These are phyloP conservation scores for Vanrija pseudolonga DNA, from an alignment of 1,284 basidiomycete species.

Conservation along the genomic window DNA sequence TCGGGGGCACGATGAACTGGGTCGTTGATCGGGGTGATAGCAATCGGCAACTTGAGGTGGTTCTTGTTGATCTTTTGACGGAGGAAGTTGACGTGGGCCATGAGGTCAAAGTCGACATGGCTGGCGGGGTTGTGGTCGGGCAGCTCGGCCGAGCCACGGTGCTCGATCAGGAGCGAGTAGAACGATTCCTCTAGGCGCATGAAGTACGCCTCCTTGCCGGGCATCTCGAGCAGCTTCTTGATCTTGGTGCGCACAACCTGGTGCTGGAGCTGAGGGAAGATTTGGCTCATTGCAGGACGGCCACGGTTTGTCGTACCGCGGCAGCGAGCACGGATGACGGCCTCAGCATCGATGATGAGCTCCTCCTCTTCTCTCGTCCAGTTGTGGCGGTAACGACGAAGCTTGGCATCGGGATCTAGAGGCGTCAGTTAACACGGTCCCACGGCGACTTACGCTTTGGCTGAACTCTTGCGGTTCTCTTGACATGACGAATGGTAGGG, in stretches of 20 bases:
- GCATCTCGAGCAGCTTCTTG: conserved; percentile 58
- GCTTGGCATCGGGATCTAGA: not conserved
- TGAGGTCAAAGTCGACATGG: conserved; percentile 68
- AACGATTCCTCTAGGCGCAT: conserved; percentile 75
- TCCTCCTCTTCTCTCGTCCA: conserved; percentile 86
- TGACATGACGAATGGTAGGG: not conserved
- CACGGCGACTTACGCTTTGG: conserved; percentile 1
- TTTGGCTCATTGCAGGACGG: conserved; percentile 52
- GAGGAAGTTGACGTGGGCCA: conserved; percentile 72
- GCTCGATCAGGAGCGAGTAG: conserved; percentile 68
- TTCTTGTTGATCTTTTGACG: conserved; percentile 77
- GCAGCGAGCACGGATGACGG: conserved; percentile 69
- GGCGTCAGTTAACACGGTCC: not conserved
- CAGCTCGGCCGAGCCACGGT: conserved; percentile 64
- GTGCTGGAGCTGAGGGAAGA: conserved; percentile 60
- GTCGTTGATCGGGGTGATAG: conserved; percentile 7
- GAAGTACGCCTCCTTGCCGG: conserved; percentile 69
- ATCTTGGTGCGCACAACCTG: conserved; percentile 29
- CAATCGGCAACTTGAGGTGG: conserved; percentile 55
- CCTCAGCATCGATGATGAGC: conserved; percentile 73
- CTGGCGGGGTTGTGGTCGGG: conserved; percentile 68
- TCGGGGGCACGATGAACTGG: conserved; percentile 14
- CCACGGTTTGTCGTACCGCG: conserved; percentile 53
- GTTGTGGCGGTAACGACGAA: conserved; percentile 57
- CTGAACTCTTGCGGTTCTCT: not conserved